phyloP scores from a whole-genome alignment of 225 moss, liverwort and hornwort species.

The Polytrichum formosum region DNA sequence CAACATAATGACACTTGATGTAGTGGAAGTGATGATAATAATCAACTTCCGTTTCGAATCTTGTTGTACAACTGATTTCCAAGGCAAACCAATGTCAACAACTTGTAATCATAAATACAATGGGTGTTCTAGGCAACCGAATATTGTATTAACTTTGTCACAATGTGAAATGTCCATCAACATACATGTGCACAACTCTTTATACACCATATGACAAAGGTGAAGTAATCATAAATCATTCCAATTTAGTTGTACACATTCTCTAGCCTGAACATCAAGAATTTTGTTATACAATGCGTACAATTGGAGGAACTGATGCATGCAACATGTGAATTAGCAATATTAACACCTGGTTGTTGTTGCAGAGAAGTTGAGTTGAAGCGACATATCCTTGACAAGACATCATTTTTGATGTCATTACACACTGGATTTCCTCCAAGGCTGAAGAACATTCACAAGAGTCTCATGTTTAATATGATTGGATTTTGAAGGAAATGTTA shows the following conservation, averaged over 20 bases:
- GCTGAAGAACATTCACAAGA: not conserved
- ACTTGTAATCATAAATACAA: no score
- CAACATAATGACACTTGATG: not conserved
- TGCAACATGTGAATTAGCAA: not conserved
- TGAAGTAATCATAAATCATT: not conserved
- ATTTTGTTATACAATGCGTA: not conserved
- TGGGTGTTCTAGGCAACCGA: no score
- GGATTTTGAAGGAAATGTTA: not conserved
- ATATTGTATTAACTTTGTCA: no score
- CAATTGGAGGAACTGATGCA: no score
- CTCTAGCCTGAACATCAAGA: not conserved
- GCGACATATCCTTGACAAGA: slow-evolving; percentile 1
- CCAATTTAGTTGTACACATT: not conserved
- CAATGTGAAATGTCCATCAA: not conserved
- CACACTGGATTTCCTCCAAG: not conserved
- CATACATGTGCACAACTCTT: not conserved
- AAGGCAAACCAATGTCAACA: not conserved
- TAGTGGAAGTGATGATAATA: not conserved
- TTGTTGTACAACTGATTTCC: not conserved
- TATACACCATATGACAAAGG: not conserved
- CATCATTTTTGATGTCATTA: not conserved
- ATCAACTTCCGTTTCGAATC: not conserved
- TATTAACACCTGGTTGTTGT: not conserved
- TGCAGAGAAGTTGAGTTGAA: not conserved
- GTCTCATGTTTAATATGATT: not conserved